These are phyloP conservation scores for Cryphonectria naterciae DNA, from an alignment of 2,329 filamentous ascomycete genomes.

Conservation along the genomic window DNA sequence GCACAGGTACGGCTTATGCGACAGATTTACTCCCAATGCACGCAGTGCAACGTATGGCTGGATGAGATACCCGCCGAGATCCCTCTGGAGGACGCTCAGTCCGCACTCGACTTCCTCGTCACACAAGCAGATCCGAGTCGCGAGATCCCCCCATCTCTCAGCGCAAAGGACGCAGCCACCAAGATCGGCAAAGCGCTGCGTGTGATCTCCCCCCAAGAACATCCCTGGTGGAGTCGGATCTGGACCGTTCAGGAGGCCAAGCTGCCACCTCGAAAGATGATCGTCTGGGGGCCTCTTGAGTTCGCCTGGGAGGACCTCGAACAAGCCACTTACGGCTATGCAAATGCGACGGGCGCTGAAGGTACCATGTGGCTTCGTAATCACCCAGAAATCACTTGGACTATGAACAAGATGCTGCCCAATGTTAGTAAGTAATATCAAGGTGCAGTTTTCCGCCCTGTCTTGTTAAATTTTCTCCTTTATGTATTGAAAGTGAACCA, in stretches of 20 bases:
- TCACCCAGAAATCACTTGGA: neutral
- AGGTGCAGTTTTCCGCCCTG: neutral
- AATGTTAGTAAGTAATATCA: neutral
- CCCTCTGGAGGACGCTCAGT: neutral
- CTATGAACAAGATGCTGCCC: neutral
- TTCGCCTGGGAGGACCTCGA: neutral
- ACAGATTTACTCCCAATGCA: conserved; percentile 3
- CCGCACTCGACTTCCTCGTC: neutral
- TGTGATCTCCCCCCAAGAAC: neutral
- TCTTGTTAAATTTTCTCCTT: too few relatives aligned
- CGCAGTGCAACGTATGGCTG: conserved; percentile 14
- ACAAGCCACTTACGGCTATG: neutral
- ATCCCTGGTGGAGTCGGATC: conserved; percentile 2
- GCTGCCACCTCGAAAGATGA: neutral
- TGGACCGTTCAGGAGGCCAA: conserved; percentile 1
- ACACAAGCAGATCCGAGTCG: neutral
- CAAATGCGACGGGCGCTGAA: neutral
- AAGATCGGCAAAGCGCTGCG: neutral
- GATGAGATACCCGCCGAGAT: conserved; percentile 2
- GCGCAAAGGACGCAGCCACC: neutral
- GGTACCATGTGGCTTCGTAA: neutral
- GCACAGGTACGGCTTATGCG: conserved; percentile 22
- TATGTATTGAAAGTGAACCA: neutral
- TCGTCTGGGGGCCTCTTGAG: neutral
- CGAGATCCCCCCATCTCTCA: neutral